Base-by-base conservation (phyloP, 495 filamentous ascomycete genomes). In the Xylaria grammica region DNA sequence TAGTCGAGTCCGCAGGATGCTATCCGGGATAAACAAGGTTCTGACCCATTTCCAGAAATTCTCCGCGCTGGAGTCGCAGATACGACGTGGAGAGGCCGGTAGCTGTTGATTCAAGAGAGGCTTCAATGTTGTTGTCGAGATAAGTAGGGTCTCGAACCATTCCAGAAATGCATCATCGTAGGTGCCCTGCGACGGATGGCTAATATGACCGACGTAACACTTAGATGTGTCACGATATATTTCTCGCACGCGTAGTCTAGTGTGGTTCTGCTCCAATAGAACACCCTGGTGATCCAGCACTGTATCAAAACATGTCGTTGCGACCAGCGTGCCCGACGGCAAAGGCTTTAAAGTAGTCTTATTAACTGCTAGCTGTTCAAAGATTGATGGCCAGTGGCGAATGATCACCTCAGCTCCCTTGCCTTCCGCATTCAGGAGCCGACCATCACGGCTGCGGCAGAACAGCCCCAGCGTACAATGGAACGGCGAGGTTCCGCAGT, bases 401-500 rank as follows among this genome's bases (percentile, higher is more conserved):
- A 32, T 42, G 27, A 55, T 55, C 15, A 32, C 13, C 11, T 27
- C 52, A 17, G 52, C 52, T 13, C 40, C 34, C 27, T 24, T 55
- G 4, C 52, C 52, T 40, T 55, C 52, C 1, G 34, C 20, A 55
- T 55, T 55, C 34, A 55, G 22, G 26, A 55, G 52, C 27, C 13
- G 30, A 19, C 59, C 42, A 51, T 48, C 42, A 27, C 26, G 46
- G 20, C 59, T 27, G 46, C 56, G 56, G 42, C 56, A 49, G 9
- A 32, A 46, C 4, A 60, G 40, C 20, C 42, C 56, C 24, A 45
- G 26, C 15, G 8, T 48, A 11, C 20, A 30, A 32, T 60, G 42
- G 26, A 55, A 55, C 32, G 56, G 56, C 56, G 56, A 46, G 13
- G 27, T 48, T 24, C 56, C 56, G 40, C 13, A 27, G 40, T 60